Conservation (phyloP, 2,329 filamentous ascomycete species). For the Tolypocladium cylindrosporum region DNA sequence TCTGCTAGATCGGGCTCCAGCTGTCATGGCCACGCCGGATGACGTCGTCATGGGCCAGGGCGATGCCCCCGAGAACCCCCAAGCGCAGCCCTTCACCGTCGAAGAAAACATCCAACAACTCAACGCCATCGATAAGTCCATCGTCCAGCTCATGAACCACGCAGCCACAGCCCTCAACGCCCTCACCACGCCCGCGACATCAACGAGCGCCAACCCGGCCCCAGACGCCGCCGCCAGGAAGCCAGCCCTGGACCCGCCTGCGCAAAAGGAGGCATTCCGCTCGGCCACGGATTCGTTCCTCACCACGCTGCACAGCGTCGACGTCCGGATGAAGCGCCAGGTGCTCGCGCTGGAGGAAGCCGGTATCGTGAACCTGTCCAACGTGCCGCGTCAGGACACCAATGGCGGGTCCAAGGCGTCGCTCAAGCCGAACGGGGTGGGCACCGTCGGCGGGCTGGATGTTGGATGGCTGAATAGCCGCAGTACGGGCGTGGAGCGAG, state of each 20-base stretch:
- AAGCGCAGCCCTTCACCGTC: conserved; percentile 50
- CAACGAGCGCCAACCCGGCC: conserved; percentile 5
- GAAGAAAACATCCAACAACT: conserved; percentile 74
- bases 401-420: conserved; percentile 28
- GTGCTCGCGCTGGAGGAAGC: conserved; percentile 76
- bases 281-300: conserved; percentile 58
- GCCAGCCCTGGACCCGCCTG: conserved; percentile 28
- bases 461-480: conserved; percentile 85
- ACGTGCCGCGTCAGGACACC: conserved; percentile 20
- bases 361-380: conserved; percentile 51
- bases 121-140: conserved; percentile 62
- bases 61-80: conserved; percentile 4
- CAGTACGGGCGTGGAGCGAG: conserved; percentile 68
- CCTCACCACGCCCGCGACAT: conserved; percentile 25
- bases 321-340: conserved; percentile 56
- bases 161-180: conserved; percentile 35
- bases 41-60: conserved; percentile 21
- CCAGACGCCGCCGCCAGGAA: conserved; percentile 5
- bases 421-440: conserved; percentile 44
- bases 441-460: conserved; percentile 55
- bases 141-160: conserved; percentile 29
- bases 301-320: conserved; percentile 60
- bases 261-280: conserved; percentile 48
- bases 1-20: neutral
- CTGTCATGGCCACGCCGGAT: conserved; percentile 19